Base-by-base conservation (phyloP, 2,329 filamentous ascomycete genomes). In the Trichoderma sp. region DNA sequence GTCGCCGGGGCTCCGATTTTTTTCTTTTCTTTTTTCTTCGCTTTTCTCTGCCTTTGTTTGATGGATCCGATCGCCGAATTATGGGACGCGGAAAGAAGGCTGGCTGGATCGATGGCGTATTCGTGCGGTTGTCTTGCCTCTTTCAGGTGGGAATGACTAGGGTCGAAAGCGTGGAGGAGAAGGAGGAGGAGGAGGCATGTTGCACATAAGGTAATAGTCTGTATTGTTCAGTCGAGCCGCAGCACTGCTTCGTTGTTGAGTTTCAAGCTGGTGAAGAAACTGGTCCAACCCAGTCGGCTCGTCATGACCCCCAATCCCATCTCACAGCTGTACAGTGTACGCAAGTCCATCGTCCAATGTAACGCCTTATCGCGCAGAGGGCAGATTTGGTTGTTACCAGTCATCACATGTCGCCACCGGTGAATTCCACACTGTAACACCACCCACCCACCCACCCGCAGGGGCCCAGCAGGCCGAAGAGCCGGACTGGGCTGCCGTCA, bases 361-460 rank as follows among this genome's bases (percentile, higher is more conserved):
- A 15, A 17, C 7, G 19, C 21, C 5, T 3, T 26, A 15, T 21
- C 48, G 15, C n/a, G 7, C 34, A 17, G 39, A 28, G 5, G 19
- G 17, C 41, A 39, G 51, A 26, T 19, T 44, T 51, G 59, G 48
- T 10, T 48, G 10, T 58, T 59, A 14, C 28, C 26, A 19, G 44
- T n/a, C 34, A 12, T 39, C n/a, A 48, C 21, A 34, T 14, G 19
- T 34, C 12, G n/a, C 34, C 10, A n/a, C 15, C 14, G 17, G 48
- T 19, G 21, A 10, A 44, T 52, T 28, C 43, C 59, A 39, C 59
- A 52, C 59, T 62, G 59, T 54, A 41, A n/a, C 15, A 52, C 24
- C 48, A 30, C 30, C n/a, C n/a, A 19, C 50, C 15, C 28, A 39
- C 10, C 34, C 34, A 39, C 34, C 34, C 34, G 14, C 50, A 52